Evolutionary conservation across 371 early-diverging fungal species (phyloP).

Genomic region (Parasitella parasitica): DNA sequence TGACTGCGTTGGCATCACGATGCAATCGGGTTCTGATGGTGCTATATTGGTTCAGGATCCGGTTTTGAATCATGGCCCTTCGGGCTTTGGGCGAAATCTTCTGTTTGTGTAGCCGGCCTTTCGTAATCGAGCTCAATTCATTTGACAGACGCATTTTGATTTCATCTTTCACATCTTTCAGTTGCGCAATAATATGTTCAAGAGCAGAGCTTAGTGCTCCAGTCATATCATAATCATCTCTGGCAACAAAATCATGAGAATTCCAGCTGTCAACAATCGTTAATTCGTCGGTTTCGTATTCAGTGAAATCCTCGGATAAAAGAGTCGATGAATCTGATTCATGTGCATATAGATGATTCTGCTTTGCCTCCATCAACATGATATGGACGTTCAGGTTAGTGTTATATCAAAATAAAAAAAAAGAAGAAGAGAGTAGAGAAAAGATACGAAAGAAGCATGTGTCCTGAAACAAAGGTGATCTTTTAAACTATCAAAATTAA

Average conservation of each 20-base stretch:
- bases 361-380: background rate
- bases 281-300: background rate
- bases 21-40: slow-evolving; percentile 40
- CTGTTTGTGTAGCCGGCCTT: slow-evolving; percentile 30
- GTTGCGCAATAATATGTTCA: slow-evolving; percentile 43
- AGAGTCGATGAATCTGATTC: background rate
- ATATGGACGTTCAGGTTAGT: background rate
- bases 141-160: slow-evolving; percentile 31
- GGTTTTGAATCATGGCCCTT: slow-evolving; percentile 27
- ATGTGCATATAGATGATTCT: background rate
- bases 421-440: background rate
- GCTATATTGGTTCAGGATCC: slow-evolving; percentile 29
- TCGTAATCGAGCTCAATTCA: slow-evolving; percentile 42
- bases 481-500: background rate
- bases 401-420: background rate
- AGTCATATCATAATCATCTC: slow-evolving; percentile 32
- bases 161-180: slow-evolving; percentile 40
- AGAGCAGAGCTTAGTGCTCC: slow-evolving; percentile 39
- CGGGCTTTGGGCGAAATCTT: slow-evolving; percentile 36
- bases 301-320: background rate
- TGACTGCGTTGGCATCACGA: slow-evolving; percentile 53
- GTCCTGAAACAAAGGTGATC: background rate
- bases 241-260: slow-evolving; percentile 15
- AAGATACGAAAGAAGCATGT: background rate
- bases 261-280: slow-evolving; percentile 17